phyloP scores from a whole-genome alignment of 176 grass and related monocot species.

The Zea luxurians region DNA sequence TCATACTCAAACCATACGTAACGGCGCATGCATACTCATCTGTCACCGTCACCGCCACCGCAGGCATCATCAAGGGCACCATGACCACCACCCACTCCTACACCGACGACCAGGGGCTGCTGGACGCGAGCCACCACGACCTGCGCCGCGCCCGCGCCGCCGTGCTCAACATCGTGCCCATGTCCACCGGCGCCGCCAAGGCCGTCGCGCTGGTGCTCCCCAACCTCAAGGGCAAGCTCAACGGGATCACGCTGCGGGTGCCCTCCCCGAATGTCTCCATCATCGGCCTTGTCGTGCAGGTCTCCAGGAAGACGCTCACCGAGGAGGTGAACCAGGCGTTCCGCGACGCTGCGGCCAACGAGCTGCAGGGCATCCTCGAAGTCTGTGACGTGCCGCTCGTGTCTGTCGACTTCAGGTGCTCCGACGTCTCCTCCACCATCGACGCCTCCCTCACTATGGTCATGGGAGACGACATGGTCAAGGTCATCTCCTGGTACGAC shows the following conservation, averaged over 20 bases:
- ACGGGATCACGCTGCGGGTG: constrained; percentile 80
- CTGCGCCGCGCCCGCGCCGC: constrained; percentile 77
- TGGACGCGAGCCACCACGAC: constrained; percentile 80
- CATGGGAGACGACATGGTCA: constrained; percentile 74
- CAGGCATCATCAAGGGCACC: constrained; percentile 86
- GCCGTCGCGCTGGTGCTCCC: constrained; percentile 81
- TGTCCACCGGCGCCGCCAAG: constrained; percentile 82
- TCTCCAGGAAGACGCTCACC: constrained; percentile 70
- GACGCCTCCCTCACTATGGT: constrained; percentile 71
- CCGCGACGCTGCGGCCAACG: constrained; percentile 54
- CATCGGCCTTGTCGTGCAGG: constrained; percentile 81
- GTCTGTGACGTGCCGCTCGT: constrained; percentile 79
- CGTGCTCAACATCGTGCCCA: constrained; percentile 86
- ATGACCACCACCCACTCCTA: constrained; percentile 92
- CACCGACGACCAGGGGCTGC: constrained; percentile 81
- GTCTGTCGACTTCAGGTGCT: constrained; percentile 79
- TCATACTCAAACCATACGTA: too few relatives aligned
- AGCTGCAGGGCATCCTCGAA: constrained; percentile 67
- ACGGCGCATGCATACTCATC: too few relatives aligned
- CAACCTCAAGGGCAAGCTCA: constrained; percentile 87
- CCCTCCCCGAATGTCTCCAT: constrained; percentile 80
- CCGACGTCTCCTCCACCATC: constrained; percentile 62
- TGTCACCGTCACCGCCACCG: too few relatives aligned
- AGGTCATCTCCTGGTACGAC: constrained; percentile 85
- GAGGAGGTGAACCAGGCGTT: constrained; percentile 85